Base-by-base conservation (phyloP, 306 rosid species). In the Malus orientalis region DNA sequence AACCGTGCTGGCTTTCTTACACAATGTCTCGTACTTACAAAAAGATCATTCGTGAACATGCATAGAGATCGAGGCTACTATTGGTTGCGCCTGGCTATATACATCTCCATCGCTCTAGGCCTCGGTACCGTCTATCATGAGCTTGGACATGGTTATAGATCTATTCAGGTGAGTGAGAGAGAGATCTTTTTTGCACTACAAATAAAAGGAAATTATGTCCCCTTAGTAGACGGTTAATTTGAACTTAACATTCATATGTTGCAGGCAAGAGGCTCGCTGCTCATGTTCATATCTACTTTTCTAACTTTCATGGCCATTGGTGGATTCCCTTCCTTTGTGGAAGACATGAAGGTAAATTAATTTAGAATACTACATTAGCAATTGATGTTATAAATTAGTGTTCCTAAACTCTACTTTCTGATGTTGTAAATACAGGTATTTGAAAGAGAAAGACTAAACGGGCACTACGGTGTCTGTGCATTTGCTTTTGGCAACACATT, bases 251-350 rank as follows among this genome's bases (percentile, higher is more conserved):
- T 5, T 15, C 55, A 18, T 51, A 20, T n/a, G 62, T 76, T 68
- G 70, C 91, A 93, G 96, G 94, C 84, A 16, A 84, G 93, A 85
- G 89, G 87, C 63, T 86, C 90, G 10, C 76, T 93, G 55, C 69
- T 89, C 79, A 80, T 81, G 58, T 93, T 80, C 80, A 74, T 86
- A 2, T 36, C 85, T 14, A 71, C 90, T n/a, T 82, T 89, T 79
- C 82, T 89, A 23, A 81, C 91, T 20, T 89, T 93, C 84, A 93
- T 93, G 92, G 74, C 90, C 40, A 85, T 93, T 62, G 96, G 90
- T 53, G 97, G 96, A 73, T 93, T 93, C 81, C 89, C 96, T 74
- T 89, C 97, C 9, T 86, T 90, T 69, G 78, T 89, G 70, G 93
- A 88, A 75, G 93, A 91, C 71, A 89, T 91, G 85, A 89, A 88